Evolutionary conservation across 163 green algal genomes (phyloP), one percentile per base, ranked within the genome.

Genomic region (Prototheca cutis): DNA sequence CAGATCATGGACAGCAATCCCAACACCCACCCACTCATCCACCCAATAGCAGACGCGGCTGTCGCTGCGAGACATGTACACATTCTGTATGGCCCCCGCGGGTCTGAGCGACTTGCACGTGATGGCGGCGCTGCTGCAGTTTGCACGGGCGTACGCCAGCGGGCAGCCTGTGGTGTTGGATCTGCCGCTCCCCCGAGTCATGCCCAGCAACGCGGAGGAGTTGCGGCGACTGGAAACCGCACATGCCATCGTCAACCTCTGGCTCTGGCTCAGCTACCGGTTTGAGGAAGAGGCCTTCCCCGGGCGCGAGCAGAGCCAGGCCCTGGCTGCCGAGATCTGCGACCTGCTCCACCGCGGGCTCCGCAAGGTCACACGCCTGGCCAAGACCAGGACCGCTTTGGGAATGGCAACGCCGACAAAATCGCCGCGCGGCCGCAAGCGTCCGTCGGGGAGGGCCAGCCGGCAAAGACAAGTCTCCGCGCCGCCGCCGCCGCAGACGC

Each of bases 251-350:
- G 63, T 79, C 29, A 77, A 68, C 17, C 60, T 89, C 13, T 90
- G 78, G 78, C 63, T 87, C 34, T 91, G 83, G 83, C 76, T 91
- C 23, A 80, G 72, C 19, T 66, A 77, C 48, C 72, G 83, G 15
- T 90, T 89, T 58, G 71, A 74, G 3, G 52, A 70, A 27, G 65
- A 73, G 4, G 32, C 52, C 39, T 89, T 89, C 54, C 74, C 72
- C 0, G 63, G 61, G 18, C 39, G 63, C 0, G 67, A 80, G 7
- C 28, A 58, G 25, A 70, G 58, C 3, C 15, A 70, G 34, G 32
- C 21, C 13, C 40, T 63, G 21, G 42, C 61, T 4, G 59, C 67
- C 6, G 23, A 3, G 18, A 57, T 83, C 30, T 74, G 77, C 29
- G 25, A 48, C 1, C 45, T 74, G 45, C 71, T 85, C 61, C 53